Base-by-base conservation (phyloP, 2,329 filamentous ascomycete species). In the Aquanectria penicillioides region DNA sequence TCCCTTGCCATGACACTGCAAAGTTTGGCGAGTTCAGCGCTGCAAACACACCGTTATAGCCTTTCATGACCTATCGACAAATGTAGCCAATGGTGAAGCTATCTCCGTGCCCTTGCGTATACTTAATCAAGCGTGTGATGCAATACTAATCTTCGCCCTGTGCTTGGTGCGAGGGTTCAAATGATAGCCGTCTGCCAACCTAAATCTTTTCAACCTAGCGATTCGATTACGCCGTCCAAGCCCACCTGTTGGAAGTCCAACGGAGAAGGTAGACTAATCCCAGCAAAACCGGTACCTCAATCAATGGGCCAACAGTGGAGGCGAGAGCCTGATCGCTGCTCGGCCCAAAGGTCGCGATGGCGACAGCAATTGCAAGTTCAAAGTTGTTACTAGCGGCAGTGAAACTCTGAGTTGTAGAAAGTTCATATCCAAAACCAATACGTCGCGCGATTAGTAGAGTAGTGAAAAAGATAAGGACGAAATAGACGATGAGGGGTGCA, bases 331-430 rank as follows among this genome's bases (percentile, higher is more conserved):
- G 88, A 46, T 93, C 87, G 68, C 91, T 94, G 36, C 90, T 79
- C 0, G 89, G 83, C 0, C 93, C 93, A 75, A 90, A 97, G 0
- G 89, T 89, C 0, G 93, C 90, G 3, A 97, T 88, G 0, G 91
- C 91, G 0, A 97, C 93, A 0, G 93, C 93, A 75, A 97, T 97
- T 0, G 93, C 92, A 20, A 97, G 79, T 78, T 97, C 93, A 69
- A 97, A 97, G 11, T 33, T 3, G 3, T 46, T 7, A 26, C 41
- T 18, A 28, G 41, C 12, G 6, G 12, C 6, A 18, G 17, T 7
- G 26, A 20, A 3, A 3, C 91, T 93, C 76, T 96, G 92, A 2
- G 92, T 94, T 10, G 84, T 83, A 1, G 85, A 83, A 1, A 93
- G 73, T 29, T 83, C 82, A 71, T 96, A 96, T 0, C 86, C 87